Base-by-base conservation (phyloP, 441 rosid species). In the Brassica balearica region DNA sequence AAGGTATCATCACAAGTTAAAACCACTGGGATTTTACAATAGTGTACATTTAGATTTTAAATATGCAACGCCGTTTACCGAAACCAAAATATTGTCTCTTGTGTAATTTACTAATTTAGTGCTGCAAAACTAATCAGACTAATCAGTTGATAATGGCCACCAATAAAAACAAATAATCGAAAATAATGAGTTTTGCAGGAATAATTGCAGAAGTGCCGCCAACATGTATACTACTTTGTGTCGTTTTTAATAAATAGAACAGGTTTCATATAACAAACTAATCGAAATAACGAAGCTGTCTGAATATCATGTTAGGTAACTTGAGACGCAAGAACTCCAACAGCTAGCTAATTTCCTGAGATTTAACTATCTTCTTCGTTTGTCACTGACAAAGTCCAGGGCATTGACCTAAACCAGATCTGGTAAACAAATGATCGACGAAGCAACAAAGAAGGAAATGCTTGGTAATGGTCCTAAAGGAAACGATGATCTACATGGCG, bases 401-500 rank as follows among this genome's bases (percentile, higher is more conserved):
- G 51, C 51, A 10, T 46, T 46, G 15, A 46, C 53, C 53, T 46
- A 46, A 46, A 46, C 6, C 53, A 46, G 14, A 46, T 46, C 14
- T 46, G 53, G 53, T 46, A 11, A 38, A 72, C 67, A 65, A 22
- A 65, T 68, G 80, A 84, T 81, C 55, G 36, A 67, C 8, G 93
- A 87, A 77, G 92, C 87, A 65, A 78, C 80, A 6, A 83, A 80
- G 76, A 78, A 78, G 12, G 82, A 76, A 75, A 77, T 82, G 48
- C 29, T 81, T 25, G 83, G 82, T 77, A 75, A 82, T 3, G 34
- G 34, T 6, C 34, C 34, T 29, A 29, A 29, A 3, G 88, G 83
- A 48, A 82, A 53, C 36, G 88, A 78, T 58, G 97, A 91, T 58
- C 90, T 78, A 48, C 86, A 67, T 32, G 81, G 75, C 8, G 93